These are phyloP conservation scores for Melanomma pulvis-pyrius DNA, from an alignment of 495 filamentous ascomycete genomes.

Conservation along the genomic window DNA sequence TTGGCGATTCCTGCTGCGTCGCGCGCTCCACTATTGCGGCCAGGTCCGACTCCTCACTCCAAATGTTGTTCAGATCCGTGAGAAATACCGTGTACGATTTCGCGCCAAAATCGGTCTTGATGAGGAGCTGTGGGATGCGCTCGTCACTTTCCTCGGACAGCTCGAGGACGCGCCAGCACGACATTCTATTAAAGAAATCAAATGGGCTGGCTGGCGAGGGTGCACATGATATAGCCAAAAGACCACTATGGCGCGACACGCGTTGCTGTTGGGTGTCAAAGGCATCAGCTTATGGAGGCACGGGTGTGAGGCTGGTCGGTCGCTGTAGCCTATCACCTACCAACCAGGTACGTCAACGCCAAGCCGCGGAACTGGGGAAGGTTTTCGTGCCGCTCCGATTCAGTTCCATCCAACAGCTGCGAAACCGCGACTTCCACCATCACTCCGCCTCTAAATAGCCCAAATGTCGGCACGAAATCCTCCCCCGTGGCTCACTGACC, in stretches of 20 bases:
- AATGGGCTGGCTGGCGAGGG: not conserved
- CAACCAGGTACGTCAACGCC: not conserved
- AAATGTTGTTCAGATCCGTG: conserved; percentile 85
- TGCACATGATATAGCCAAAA: not conserved
- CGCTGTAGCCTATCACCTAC: no score
- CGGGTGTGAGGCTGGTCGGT: not conserved
- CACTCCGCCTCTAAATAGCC: not conserved
- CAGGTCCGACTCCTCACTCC: conserved; percentile 71
- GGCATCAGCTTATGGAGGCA: not conserved
- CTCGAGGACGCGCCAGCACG: conserved; percentile 34
- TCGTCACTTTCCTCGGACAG: conserved; percentile 10
- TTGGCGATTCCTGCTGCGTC: conserved; percentile 67
- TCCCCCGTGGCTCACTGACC: conserved; percentile 33
- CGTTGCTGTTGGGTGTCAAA: not conserved
- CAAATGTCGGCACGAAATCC: conserved; percentile 26
- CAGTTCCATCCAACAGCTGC: not conserved
- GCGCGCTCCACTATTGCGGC: conserved; percentile 67
- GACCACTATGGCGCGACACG: not conserved
- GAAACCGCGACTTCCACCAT: not conserved
- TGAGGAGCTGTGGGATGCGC: conserved; percentile 37
- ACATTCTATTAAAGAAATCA: conserved; percentile 8
- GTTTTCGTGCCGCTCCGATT: not conserved
- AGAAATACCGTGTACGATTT: conserved; percentile 72
- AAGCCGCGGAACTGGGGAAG: not conserved
- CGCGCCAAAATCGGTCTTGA: conserved; percentile 54